Evolutionary conservation across 768 basidiomycete species (phyloP).

Genomic region (Leucocoprinus sp.): DNA sequence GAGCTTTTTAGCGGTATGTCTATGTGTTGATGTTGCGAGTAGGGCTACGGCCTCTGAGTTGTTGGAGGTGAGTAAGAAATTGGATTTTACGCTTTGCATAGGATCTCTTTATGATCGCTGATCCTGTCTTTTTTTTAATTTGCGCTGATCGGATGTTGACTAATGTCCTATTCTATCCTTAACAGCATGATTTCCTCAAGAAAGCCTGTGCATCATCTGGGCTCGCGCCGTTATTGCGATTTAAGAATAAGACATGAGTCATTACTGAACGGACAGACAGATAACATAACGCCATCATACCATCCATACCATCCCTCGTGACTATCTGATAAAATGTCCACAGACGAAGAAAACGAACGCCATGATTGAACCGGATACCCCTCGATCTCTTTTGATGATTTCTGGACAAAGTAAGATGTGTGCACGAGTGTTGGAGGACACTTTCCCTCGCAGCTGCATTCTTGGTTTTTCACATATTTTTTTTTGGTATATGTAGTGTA

Average conservation of each 20-base stretch:
- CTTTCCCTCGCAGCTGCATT: not conserved
- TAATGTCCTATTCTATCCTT: slow-evolving; percentile 10
- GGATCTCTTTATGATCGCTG: no score
- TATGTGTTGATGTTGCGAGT: slow-evolving; percentile 94
- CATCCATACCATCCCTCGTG: no score
- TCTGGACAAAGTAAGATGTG: not conserved
- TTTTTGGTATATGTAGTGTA: slow-evolving; percentile 6
- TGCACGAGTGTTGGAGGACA: not conserved
- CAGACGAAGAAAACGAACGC: no score
- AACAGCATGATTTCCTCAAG: slow-evolving; percentile 90
- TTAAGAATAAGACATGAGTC: slow-evolving; percentile 47
- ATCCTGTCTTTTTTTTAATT: not conserved
- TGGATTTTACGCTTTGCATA: no score
- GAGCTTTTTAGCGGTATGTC: slow-evolving; percentile 93
- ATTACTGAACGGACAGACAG: no score
- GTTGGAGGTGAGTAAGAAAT: slow-evolving; percentile 51
- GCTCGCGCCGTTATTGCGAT: slow-evolving; percentile 78
- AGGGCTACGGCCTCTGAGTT: slow-evolving; percentile 85
- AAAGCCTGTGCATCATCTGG: slow-evolving; percentile 80
- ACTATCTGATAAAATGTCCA: no score
- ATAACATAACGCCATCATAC: no score
- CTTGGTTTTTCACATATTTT: not conserved
- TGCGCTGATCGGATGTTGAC: slow-evolving; percentile 7
- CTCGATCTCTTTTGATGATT: not conserved
- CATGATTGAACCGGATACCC: not conserved